These are phyloP conservation scores for Nitzschia sp. DNA, from an alignment of 108 stramenopile species.

Conservation along the genomic window DNA sequence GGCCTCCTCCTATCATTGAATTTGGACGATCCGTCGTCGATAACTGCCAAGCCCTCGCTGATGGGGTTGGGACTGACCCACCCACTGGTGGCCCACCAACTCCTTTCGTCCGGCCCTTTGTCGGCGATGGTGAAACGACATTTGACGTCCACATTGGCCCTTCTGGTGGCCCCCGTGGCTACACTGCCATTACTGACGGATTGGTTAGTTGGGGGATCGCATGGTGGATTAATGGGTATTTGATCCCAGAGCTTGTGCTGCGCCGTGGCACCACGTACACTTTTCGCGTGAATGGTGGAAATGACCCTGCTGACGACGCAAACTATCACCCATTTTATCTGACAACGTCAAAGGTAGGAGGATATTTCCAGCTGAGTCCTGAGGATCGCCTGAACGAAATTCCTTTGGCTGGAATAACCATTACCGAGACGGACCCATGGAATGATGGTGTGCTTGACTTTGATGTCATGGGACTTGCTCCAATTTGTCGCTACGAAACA, in stretches of 20 bases:
- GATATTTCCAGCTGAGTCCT: no score
- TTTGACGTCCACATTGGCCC: slow-evolving; percentile 21
- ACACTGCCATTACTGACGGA: slow-evolving; percentile 20
- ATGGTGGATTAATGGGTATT: slow-evolving; percentile 30
- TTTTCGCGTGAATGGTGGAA: slow-evolving; percentile 26
- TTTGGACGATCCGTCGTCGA: slow-evolving; percentile 25
- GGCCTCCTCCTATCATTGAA: slow-evolving; percentile 1
- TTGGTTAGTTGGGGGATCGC: slow-evolving; percentile 25
- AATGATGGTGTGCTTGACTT: neutral
- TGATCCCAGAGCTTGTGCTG: slow-evolving; percentile 28
- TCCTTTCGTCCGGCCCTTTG: slow-evolving; percentile 15
- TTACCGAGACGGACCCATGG: slow-evolving; percentile 3
- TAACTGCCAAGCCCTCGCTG: slow-evolving; percentile 20
- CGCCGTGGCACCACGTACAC: slow-evolving; percentile 28
- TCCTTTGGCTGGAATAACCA: slow-evolving; percentile 20
- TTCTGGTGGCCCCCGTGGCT: slow-evolving; percentile 25
- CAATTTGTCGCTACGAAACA: slow-evolving; percentile 16
- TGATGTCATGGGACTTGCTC: slow-evolving; percentile 8
- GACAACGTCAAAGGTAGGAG: no score
- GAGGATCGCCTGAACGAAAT: no score
- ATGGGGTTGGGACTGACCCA: neutral
- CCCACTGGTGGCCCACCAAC: slow-evolving; percentile 1
- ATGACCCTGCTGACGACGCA: neutral
- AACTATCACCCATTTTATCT: no score
- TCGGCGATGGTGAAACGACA: slow-evolving; percentile 2